Evolutionary conservation across 805 yeast genomes (phyloP).

Genomic region (Suhomyces sp.): DNA sequence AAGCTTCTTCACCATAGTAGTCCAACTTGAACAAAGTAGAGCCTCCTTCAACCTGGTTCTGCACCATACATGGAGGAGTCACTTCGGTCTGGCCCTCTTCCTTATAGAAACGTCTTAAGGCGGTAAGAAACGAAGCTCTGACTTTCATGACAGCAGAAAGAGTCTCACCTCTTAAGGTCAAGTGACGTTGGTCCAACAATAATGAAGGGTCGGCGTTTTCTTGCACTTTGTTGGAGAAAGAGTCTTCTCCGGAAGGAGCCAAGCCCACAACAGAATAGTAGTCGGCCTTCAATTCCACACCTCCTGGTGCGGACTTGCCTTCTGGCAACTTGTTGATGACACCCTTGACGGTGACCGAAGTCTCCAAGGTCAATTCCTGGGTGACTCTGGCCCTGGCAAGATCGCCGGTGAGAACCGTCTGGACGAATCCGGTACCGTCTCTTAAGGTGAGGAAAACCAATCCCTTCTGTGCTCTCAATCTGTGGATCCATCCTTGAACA

Average conservation of each 20-base stretch:
- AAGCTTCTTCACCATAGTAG: constrained; percentile 97
- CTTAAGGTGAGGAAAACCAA: constrained; percentile 86
- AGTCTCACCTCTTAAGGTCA: constrained; percentile 95
- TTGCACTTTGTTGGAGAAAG: constrained; percentile 90
- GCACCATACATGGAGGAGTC: constrained; percentile 99
- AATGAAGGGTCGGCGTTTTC: constrained; percentile 93
- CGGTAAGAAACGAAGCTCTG: constrained; percentile 71
- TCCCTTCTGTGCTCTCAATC: constrained; percentile 90
- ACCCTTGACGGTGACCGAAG: constrained; percentile 80
- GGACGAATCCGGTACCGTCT: constrained; percentile 92
- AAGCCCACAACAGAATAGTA: constrained; percentile 85
- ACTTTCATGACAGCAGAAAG: constrained; percentile 91
- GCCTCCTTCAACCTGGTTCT: constrained; percentile 99
- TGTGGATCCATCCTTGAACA: constrained; percentile 94
- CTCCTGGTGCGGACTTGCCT: constrained; percentile 97
- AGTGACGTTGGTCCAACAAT: constrained; percentile 91
- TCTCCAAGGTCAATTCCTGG: constrained; percentile 79
- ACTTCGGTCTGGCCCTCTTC: constrained; percentile 84
- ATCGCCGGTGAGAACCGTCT: constrained; percentile 85
- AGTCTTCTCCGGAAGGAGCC: constrained; percentile 95
- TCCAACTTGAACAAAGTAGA: constrained; percentile 89
- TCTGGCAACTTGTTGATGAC: constrained; percentile 80
- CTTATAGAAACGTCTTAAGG: constrained; percentile 72
- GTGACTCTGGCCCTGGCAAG: constrained; percentile 89
- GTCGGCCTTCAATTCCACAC: constrained; percentile 89